Percentiles rank a stretch among this genome's conserved stretches.
Evolutionary conservation across 208 protist genomes (phyloP).

Genomic region (Spironucleus salmonicida): DNA sequence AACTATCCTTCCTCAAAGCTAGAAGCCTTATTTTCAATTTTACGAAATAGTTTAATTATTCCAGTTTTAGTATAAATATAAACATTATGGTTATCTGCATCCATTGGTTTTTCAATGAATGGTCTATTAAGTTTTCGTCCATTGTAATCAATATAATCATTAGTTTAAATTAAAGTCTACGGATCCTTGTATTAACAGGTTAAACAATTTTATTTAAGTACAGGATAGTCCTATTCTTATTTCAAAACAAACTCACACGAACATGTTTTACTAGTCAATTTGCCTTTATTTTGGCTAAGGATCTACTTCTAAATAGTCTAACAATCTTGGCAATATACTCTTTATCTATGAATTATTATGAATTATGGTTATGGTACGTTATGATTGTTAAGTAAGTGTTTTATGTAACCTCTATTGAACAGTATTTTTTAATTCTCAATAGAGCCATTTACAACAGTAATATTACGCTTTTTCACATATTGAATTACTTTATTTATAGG

Average conservation of each 20-base stretch:
- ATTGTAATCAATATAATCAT: slow-evolving; percentile 6
- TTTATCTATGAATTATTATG: too few relatives aligned
- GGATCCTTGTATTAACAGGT: slow-evolving; percentile 17
- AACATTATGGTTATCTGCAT: slow-evolving; percentile 13
- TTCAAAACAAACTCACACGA: not conserved
- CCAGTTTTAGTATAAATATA: not conserved
- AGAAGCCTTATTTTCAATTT: slow-evolving; percentile 1
- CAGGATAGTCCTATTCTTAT: not conserved
- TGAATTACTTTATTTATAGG: slow-evolving; percentile 1
- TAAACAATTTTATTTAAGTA: not conserved
- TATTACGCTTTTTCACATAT: not conserved
- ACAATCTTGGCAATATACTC: too few relatives aligned
- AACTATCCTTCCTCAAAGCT: not conserved
- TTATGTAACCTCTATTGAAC: not conserved
- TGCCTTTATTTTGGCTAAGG: too few relatives aligned
- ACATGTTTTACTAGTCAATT: too few relatives aligned
- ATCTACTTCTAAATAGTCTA: too few relatives aligned
- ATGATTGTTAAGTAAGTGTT: not conserved
- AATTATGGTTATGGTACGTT: not conserved
- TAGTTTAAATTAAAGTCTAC: not conserved
- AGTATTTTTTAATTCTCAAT: not conserved
- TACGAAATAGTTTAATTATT: slow-evolving; percentile 6
- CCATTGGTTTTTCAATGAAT: slow-evolving; percentile 11
- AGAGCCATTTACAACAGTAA: not conserved
- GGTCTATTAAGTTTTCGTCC: not conserved